Conservation (phyloP, 2,329 filamentous ascomycete species). For the Aspergillus brunneoviolaceus region DNA sequence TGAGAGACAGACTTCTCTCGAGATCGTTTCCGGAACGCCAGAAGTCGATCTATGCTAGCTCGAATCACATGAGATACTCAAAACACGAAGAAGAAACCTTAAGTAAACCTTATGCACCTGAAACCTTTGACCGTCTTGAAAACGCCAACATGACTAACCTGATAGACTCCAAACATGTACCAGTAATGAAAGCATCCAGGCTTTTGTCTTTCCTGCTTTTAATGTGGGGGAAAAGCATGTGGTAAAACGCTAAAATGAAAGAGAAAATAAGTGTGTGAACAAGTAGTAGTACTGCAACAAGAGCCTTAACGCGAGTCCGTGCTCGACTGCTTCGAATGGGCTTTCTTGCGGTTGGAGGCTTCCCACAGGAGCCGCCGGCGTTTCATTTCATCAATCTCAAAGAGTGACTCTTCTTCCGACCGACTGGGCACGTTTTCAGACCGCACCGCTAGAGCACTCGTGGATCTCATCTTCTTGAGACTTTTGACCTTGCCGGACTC, state of each 20-base stretch:
- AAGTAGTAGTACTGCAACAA: not conserved
- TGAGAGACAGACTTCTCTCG: not conserved
- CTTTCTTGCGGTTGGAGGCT: slow-evolving; percentile 40
- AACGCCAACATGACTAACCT: not conserved
- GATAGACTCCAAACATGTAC: slow-evolving; percentile 4
- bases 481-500: slow-evolving; percentile 27
- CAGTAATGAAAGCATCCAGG: slow-evolving; percentile 8
- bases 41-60: not conserved
- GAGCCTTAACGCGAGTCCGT: slow-evolving; percentile 16
- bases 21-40: not conserved
- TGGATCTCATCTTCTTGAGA: slow-evolving; percentile 53
- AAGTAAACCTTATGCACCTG: not conserved
- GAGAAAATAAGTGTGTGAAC: not conserved
- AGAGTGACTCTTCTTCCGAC: slow-evolving; percentile 41
- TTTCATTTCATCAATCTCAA: slow-evolving; percentile 52
- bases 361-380: slow-evolving; percentile 50
- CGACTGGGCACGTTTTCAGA: slow-evolving; percentile 32
- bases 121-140: not conserved
- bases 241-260: slow-evolving; percentile 3
- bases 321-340: slow-evolving; percentile 27
- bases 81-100: not conserved
- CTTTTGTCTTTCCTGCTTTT: slow-evolving; percentile 10
- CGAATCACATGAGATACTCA: not conserved
- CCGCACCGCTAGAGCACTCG: slow-evolving; percentile 51
- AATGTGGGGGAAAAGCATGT: not conserved